Percentiles rank a stretch among this genome's conserved stretches.
Evolutionary conservation across 2,329 filamentous ascomycete species (phyloP).

Genomic region (Talaromyces funiculosus): DNA sequence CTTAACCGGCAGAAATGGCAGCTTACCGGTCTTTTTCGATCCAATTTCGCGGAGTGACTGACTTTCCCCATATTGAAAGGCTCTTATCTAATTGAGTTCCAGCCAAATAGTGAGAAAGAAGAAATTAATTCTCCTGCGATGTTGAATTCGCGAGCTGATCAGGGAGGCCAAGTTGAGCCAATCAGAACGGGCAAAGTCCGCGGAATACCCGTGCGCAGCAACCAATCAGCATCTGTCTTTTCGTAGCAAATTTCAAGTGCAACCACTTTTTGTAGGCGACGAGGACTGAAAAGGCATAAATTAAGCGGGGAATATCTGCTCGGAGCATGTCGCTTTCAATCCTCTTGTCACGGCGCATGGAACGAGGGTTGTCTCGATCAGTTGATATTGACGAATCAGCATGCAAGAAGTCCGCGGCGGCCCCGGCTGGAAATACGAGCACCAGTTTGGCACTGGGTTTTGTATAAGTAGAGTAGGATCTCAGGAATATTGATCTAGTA

Average conservation of each 20-base stretch:
- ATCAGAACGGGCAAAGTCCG: constrained; percentile 4
- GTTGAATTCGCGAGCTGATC: neutral
- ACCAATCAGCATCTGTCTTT: neutral
- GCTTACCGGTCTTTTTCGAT: constrained; percentile 27
- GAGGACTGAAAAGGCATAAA: too few relatives aligned
- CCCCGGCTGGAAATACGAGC: neutral
- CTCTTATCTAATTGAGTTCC: too few relatives aligned
- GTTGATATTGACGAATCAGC: neutral
- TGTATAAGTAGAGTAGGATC: neutral
- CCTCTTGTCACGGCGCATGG: too few relatives aligned
- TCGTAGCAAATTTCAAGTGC: neutral
- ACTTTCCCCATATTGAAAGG: neutral
- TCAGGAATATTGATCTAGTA: neutral
- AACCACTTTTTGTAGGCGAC: too few relatives aligned
- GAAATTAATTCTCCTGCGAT: neutral
- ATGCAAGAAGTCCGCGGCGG: neutral
- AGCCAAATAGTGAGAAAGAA: neutral
- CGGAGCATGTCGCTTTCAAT: too few relatives aligned
- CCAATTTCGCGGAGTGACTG: neutral
- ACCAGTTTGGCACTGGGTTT: neutral
- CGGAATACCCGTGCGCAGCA: neutral
- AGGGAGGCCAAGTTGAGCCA: neutral
- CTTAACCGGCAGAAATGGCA: constrained; percentile 31
- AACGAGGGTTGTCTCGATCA: neutral
- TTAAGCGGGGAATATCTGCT: too few relatives aligned